A percentile compares a stretch with the other conserved stretches of the same genome.
Conservation (phyloP, 2,329 filamentous ascomycete species). For the Nemania abortiva region DNA sequence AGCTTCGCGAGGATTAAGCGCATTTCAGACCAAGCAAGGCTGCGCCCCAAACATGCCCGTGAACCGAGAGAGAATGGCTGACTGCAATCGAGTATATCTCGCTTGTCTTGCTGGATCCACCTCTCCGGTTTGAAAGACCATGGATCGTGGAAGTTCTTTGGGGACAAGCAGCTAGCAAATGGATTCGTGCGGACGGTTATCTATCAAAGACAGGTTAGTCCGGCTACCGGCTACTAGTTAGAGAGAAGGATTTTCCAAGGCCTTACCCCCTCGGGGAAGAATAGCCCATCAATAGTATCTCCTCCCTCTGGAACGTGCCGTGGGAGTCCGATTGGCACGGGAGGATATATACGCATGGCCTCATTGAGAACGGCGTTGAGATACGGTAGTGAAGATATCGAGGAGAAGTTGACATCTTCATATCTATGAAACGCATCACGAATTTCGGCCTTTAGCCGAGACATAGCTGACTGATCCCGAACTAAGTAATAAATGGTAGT, state of each 20-base stretch:
- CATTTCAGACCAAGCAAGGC: constrained; percentile 24
- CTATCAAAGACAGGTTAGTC: background rate
- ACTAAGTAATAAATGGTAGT: constrained; percentile 9
- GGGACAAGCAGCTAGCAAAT: background rate
- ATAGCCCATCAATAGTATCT: constrained; percentile 4
- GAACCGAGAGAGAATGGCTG: constrained; percentile 39
- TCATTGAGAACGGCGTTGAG: background rate
- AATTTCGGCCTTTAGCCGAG: too few species aligned
- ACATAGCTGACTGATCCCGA: background rate
- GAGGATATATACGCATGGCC: constrained; percentile 13
- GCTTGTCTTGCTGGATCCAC: constrained; percentile 22
- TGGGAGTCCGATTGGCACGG: constrained; percentile 8
- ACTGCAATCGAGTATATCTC: constrained; percentile 22
- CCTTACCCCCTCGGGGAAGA: constrained; percentile 10
- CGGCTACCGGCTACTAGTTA: too few species aligned
- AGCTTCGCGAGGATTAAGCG: constrained; percentile 14
- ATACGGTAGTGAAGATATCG: background rate
- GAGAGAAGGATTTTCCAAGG: too few species aligned
- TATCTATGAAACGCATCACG: too few species aligned
- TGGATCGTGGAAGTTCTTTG: constrained; percentile 29
- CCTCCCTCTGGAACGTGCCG: constrained; percentile 21
- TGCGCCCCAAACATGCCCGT: constrained; percentile 31
- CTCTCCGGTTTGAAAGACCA: constrained; percentile 34
- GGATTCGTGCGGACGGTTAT: constrained; percentile 9
- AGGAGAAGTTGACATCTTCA: too few species aligned